These are phyloP conservation scores for Alternaria postmessia DNA, from an alignment of 2,329 filamentous ascomycete genomes.

Conservation along the genomic window DNA sequence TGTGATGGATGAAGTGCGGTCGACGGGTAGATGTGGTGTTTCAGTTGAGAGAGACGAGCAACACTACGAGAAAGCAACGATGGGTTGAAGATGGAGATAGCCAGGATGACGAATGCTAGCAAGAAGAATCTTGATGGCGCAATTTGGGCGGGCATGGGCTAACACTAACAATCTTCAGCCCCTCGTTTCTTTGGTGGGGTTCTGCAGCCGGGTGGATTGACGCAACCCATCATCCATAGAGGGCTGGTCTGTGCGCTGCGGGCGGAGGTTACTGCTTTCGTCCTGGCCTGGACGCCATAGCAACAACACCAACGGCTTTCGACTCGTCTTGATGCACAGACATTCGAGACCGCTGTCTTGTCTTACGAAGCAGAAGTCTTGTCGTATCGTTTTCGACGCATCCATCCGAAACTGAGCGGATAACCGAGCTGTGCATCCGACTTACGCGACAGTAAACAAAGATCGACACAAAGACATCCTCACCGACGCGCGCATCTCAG, in stretches of 20 bases:
- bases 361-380: neutral
- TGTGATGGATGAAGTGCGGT: conserved; percentile 26
- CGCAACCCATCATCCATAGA: conserved; percentile 9
- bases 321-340: conserved; percentile 1
- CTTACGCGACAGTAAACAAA: conserved; percentile 34
- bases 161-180: conserved; percentile 26
- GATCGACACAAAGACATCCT: conserved; percentile 21
- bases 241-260: conserved; percentile 16
- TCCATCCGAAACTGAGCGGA: neutral
- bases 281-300: conserved; percentile 23
- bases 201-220: conserved; percentile 15
- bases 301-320: conserved; percentile 22
- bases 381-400: neutral
- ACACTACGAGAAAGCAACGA: conserved; percentile 40
- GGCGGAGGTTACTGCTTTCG: conserved; percentile 32
- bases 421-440: neutral
- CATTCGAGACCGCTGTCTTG: neutral
- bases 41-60: conserved; percentile 41
- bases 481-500: conserved; percentile 1
- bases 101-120: conserved; percentile 44
- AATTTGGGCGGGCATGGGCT: conserved; percentile 34
- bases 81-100: conserved; percentile 39
- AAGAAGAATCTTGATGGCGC: conserved; percentile 43
- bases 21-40: conserved; percentile 40
- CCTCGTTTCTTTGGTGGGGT: conserved; percentile 28